phyloP scores from a whole-genome alignment of 225 moss, liverwort and hornwort genomes.

The Straminergon stramineum region DNA sequence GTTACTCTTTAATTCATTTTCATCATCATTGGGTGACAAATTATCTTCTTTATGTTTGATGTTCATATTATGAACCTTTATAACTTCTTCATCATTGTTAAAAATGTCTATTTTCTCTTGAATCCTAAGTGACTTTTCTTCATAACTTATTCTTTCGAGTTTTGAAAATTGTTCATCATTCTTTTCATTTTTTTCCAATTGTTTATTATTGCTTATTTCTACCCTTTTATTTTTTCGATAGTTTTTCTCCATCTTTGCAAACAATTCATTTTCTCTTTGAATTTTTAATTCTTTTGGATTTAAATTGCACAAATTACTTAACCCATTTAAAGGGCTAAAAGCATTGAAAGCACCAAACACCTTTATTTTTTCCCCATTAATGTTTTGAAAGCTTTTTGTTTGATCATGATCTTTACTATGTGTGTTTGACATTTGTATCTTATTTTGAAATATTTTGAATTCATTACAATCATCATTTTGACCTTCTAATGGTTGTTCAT shows the following conservation, averaged over 20 bases:
- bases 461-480: not conserved
- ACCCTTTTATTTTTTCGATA: not conserved
- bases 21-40: not conserved
- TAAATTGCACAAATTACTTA: not conserved
- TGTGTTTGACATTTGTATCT: not conserved
- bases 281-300: not conserved
- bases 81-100: slow-evolving; percentile 2
- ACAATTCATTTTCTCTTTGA: not conserved
- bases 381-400: not conserved
- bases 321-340: not conserved
- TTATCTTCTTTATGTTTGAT: not conserved
- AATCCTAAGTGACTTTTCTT: not conserved
- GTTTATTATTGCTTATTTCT: not conserved
- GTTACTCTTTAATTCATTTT: not conserved
- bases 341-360: not conserved
- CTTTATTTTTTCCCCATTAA: not conserved
- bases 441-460: not conserved
- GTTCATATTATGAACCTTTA: not conserved
- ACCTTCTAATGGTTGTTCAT: not conserved
- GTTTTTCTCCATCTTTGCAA: not conserved
- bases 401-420: not conserved
- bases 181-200: not conserved
- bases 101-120: not conserved
- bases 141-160: not conserved
- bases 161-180: not conserved